A percentile compares a stretch with the other conserved stretches of the same genome.
Evolutionary conservation across 176 grass and related monocot species (phyloP).

Genomic region (Neostapfia colusana): DNA sequence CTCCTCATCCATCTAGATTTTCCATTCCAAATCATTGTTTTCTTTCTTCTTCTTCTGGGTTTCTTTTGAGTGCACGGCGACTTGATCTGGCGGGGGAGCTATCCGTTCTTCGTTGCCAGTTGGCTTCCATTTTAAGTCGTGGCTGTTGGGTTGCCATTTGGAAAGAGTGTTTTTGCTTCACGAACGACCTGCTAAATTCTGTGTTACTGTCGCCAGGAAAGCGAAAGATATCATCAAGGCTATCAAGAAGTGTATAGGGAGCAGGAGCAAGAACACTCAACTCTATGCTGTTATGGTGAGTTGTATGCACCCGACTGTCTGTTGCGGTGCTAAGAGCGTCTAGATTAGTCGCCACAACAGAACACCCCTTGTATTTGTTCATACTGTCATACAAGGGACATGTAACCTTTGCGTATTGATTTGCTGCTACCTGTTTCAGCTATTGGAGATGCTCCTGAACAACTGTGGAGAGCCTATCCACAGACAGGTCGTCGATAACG

Average conservation of each 20-base stretch:
- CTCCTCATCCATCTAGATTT: background rate
- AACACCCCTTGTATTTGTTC: slow-evolving; percentile 4
- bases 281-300: slow-evolving; percentile 92
- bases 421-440: slow-evolving; percentile 51
- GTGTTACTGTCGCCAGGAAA: slow-evolving; percentile 65
- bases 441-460: slow-evolving; percentile 97
- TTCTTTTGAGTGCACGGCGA: slow-evolving; percentile 24
- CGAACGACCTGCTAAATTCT: slow-evolving; percentile 15
- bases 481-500: slow-evolving; percentile 81
- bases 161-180: slow-evolving; percentile 4
- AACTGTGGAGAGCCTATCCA: slow-evolving; percentile 93
- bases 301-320: background rate
- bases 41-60: background rate
- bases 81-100: slow-evolving; percentile 12
- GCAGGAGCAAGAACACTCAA: slow-evolving; percentile 74
- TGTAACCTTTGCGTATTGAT: slow-evolving; percentile 19
- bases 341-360: slow-evolving; percentile 22
- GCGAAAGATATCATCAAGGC: slow-evolving; percentile 89
- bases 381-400: background rate
- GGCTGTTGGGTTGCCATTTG: slow-evolving; percentile 46
- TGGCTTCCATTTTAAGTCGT: slow-evolving; percentile 14
- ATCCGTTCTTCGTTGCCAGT: slow-evolving; percentile 2
- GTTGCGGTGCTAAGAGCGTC: background rate
- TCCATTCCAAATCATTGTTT: background rate
- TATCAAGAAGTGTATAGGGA: slow-evolving; percentile 75